phyloP scores from a whole-genome alignment of 2,329 filamentous ascomycete genomes.

The Aspergillus piperis region DNA sequence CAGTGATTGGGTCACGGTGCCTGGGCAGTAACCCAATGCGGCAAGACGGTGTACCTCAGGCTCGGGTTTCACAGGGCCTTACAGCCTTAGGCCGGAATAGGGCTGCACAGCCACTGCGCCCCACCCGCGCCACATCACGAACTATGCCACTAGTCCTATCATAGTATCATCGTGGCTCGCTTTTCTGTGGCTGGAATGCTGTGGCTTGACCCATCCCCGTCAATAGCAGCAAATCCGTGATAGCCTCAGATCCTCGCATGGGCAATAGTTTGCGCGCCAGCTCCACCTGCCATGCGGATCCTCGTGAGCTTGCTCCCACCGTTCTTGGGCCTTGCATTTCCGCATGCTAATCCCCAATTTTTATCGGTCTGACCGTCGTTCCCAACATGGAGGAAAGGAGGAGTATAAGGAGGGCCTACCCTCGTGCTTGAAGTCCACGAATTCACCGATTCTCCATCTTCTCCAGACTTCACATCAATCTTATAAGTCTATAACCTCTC shows the following conservation, averaged over 20 bases:
- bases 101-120: conserved; percentile 19
- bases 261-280: conserved; percentile 9
- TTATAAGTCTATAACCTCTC: too few species aligned
- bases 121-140: conserved; percentile 10
- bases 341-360: conserved; percentile 4
- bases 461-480: neutral
- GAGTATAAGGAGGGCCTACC: conserved; percentile 5
- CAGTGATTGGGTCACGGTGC: neutral
- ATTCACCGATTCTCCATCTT: neutral
- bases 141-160: conserved; percentile 11
- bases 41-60: conserved; percentile 3
- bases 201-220: conserved; percentile 23
- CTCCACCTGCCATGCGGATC: conserved; percentile 17
- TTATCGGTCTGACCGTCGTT: neutral
- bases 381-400: neutral
- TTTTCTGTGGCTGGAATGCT: conserved; percentile 20
- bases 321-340: conserved; percentile 14
- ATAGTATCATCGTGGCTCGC: conserved; percentile 10
- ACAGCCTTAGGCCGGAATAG: conserved; percentile 3
- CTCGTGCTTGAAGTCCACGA: neutral
- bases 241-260: conserved; percentile 19
- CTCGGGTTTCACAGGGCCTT: neutral
- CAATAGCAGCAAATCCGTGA: conserved; percentile 13
- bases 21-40: neutral
- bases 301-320: conserved; percentile 17